Conservation (phyloP, 2,329 filamentous ascomycete species). For the Didymellaceae sp. region DNA sequence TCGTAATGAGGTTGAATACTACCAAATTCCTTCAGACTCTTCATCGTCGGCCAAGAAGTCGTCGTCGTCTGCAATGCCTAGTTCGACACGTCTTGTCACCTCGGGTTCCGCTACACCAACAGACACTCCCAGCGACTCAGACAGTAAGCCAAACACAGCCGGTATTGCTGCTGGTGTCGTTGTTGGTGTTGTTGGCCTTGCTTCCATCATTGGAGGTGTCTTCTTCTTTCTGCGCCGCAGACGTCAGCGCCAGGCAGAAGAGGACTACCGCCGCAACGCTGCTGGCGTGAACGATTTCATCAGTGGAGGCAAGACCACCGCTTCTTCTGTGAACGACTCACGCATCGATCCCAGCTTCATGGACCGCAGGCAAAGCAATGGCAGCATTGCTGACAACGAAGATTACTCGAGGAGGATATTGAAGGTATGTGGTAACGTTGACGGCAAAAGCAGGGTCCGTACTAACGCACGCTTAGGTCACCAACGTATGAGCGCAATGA, state of each 20-base stretch:
- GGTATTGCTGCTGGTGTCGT: slow-evolving; percentile 89
- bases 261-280: slow-evolving; percentile 82
- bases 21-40: slow-evolving; percentile 32
- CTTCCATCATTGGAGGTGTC: slow-evolving; percentile 68
- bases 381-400: slow-evolving; percentile 95
- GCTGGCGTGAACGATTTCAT: slow-evolving; percentile 78
- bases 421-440: slow-evolving; percentile 65
- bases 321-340: slow-evolving; percentile 76
- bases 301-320: slow-evolving; percentile 67
- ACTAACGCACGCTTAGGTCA: slow-evolving; percentile 39
- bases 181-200: slow-evolving; percentile 76
- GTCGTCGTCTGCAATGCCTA: slow-evolving; percentile 28
- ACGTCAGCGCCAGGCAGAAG: slow-evolving; percentile 78
- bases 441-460: slow-evolving; percentile 1
- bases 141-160: slow-evolving; percentile 67
- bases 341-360: slow-evolving; percentile 84
- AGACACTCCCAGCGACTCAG: slow-evolving; percentile 41
- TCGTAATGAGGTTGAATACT: slow-evolving; percentile 47
- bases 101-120: slow-evolving; percentile 48
- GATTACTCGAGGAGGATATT: slow-evolving; percentile 96
- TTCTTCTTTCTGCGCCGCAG: slow-evolving; percentile 79
- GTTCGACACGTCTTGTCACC: slow-evolving; percentile 24
- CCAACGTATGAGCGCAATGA: slow-evolving; percentile 42
- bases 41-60: slow-evolving; percentile 25
- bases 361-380: slow-evolving; percentile 85